Evolutionary conservation across 768 basidiomycete genomes (phyloP).

Genomic region (Tylopilus rubrobrunneus): DNA sequence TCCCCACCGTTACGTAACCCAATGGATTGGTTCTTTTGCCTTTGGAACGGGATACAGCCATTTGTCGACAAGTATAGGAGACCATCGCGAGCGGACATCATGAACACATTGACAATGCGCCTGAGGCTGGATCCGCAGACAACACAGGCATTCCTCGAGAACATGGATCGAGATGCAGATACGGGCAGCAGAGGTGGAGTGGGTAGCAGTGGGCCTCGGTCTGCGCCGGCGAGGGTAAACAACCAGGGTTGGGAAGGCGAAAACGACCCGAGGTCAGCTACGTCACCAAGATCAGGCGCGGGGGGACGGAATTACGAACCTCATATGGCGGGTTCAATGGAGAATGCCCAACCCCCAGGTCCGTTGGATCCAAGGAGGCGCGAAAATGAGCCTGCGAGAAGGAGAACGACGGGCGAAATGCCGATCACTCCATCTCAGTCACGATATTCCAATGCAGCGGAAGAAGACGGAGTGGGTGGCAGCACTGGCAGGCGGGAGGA

Average conservation of each 20-base stretch:
- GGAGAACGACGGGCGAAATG: background rate
- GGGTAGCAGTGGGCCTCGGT: background rate
- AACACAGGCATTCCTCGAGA: background rate
- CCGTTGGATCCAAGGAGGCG: background rate
- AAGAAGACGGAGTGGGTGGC: background rate
- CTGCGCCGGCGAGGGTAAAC: background rate
- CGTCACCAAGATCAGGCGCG: background rate
- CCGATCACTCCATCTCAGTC: background rate
- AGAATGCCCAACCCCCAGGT: background rate
- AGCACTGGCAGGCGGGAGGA: background rate
- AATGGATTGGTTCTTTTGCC: background rate
- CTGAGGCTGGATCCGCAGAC: background rate
- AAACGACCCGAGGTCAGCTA: background rate
- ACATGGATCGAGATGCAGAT: background rate
- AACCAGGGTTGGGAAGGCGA: background rate
- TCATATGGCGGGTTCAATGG: background rate
- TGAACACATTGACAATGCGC: background rate
- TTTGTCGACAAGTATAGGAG: background rate
- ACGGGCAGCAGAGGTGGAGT: background rate
- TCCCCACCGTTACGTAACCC: background rate
- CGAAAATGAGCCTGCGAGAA: background rate
- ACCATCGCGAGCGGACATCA: background rate
- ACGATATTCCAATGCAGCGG: background rate
- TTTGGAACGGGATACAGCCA: background rate
- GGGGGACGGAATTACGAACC: background rate